Evolutionary conservation across 202 grass and related monocot species (phyloP).

Genomic region (Carex arenaria): DNA sequence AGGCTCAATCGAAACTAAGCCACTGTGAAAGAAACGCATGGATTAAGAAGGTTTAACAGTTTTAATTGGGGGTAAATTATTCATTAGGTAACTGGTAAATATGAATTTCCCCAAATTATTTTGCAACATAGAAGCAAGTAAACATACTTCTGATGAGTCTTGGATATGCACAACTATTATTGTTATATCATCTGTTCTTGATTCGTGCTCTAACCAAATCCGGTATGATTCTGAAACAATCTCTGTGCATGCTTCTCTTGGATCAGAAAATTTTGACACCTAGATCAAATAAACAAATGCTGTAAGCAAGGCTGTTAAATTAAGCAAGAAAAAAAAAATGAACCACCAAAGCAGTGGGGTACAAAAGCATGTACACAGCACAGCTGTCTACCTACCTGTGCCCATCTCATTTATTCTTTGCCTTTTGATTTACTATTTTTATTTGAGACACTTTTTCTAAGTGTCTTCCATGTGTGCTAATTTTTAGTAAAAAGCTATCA

Average conservation of each 20-base stretch:
- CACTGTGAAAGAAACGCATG: background rate
- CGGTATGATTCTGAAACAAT: constrained; percentile 84
- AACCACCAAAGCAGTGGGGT: background rate
- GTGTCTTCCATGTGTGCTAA: constrained; percentile 15
- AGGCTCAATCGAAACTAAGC: background rate
- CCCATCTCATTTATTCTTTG: constrained; percentile 12
- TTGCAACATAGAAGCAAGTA: constrained; percentile 15
- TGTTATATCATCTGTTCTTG: constrained; percentile 95
- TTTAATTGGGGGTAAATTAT: background rate
- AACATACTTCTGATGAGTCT: constrained; percentile 57
- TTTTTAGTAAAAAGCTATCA: background rate
- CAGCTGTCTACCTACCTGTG: background rate
- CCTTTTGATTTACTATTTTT: constrained; percentile 4
- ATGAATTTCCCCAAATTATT: background rate
- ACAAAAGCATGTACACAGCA: background rate
- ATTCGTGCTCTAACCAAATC: constrained; percentile 88
- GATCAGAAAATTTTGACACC: constrained; percentile 74
- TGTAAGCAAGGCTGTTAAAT: background rate
- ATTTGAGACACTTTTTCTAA: background rate
- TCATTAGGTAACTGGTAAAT: background rate
- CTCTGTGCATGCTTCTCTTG: constrained; percentile 82
- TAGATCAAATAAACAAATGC: constrained; percentile 26
- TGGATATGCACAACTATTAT: constrained; percentile 93
- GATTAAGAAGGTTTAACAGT: background rate
- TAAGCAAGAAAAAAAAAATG: background rate